phyloP scores from a whole-genome alignment of 78 protist genomes.

The Dictyostelium firmibasis region DNA sequence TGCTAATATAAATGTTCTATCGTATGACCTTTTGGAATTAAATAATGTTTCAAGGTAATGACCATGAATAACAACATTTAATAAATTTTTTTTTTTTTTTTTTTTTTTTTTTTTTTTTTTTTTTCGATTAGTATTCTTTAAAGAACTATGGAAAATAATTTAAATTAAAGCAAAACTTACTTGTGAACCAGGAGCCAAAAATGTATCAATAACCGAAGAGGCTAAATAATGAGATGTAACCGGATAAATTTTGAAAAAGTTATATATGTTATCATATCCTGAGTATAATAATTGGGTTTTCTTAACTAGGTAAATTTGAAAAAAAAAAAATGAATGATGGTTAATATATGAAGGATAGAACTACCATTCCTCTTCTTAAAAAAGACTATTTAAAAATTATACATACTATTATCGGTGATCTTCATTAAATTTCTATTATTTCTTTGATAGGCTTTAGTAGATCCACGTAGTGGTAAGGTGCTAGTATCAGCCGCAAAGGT shows the following conservation, averaged over 20 bases:
- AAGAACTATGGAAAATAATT: not conserved
- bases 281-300: slow-evolving; percentile 8
- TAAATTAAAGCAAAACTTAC: slow-evolving; percentile 1
- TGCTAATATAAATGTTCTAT: slow-evolving; percentile 37
- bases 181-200: slow-evolving; percentile 58
- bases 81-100: not conserved
- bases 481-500: slow-evolving; percentile 6
- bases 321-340: not conserved
- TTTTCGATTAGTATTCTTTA: not conserved
- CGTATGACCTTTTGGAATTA: slow-evolving; percentile 40
- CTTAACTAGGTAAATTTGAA: not conserved
- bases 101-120: no score
- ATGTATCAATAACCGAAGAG: slow-evolving; percentile 33
- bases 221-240: slow-evolving; percentile 16
- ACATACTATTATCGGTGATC: not conserved
- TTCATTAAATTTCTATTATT: slow-evolving; percentile 51
- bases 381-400: no score
- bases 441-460: slow-evolving; percentile 18
- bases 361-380: no score
- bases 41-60: slow-evolving; percentile 30
- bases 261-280: slow-evolving; percentile 35
- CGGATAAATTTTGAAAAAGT: slow-evolving; percentile 45
- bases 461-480: not conserved
- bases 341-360: no score
- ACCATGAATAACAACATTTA: slow-evolving; percentile 51